Evolutionary conservation across 2,329 filamentous ascomycete species (phyloP), one percentile per base, ranked within the genome.

Genomic region (Ceratocystis huliohia): DNA sequence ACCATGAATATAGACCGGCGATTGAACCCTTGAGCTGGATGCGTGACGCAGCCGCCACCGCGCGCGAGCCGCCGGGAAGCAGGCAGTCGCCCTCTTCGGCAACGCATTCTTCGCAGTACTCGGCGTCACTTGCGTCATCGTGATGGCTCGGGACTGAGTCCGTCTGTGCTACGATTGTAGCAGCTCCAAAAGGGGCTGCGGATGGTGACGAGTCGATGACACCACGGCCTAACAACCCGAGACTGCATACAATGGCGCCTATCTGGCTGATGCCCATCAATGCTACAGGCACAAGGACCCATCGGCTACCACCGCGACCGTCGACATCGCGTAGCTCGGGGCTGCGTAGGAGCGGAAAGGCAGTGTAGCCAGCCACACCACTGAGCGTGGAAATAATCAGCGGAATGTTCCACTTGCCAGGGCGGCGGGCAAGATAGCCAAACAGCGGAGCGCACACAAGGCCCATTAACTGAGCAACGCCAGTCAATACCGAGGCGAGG

Each of bases 261-360:
- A 99, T 97, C 75, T 99, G 94, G 72, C 90, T 95, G 72, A 96
- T 84, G 15, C 94, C 94, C 48, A 97, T 84, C 20, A 96, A 77
- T 0, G 87, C 84, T 53, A 91, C 90, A 17, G 93, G 82, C 13
- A 92, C 70, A 73, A 95, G 91, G 17, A 96, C 85, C 10, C 77
- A 79, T 0, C 84, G 81, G 44, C 80, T 84, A 20, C 89, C 89
- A 44, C 88, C 84, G 30, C 87, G 80, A 3, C 85, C 86, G 37
- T 84, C 78, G 0, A 82, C 77, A 67, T 87, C 73, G 67, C 81
- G 83, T 66, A 85, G 85, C 72, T 96, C 89, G 0, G 92, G 91
- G 71, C 86, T 95, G 15, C 81, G 76, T 2, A 96, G 80, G n/a
- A 83, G 80, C 0, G 89, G 89, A 70, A 99, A 91, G 1, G 82